Base-by-base conservation (phyloP, 139 green algal genomes). In the Picochlorum sp. region DNA sequence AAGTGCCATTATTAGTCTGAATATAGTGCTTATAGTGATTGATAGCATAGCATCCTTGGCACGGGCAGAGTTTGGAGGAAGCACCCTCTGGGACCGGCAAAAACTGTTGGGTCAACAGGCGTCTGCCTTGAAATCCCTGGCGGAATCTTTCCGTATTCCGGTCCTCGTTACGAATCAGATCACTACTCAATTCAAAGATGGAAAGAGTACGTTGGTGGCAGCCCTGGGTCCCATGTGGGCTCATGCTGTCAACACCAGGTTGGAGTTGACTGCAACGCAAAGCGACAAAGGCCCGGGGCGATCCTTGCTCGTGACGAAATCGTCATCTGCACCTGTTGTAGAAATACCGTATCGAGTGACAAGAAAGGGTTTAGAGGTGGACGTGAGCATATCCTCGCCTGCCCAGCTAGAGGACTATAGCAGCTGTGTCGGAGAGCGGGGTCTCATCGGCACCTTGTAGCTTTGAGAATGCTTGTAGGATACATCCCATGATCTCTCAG, bases 211-310 rank as follows among this genome's bases (percentile, higher is more conserved):
- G n/a, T 37, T 94, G 47, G 81, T 77, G 8, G 87, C 90, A 9
- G 90, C 90, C n/a, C 72, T 97, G 16, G 90, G 90, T 45, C 83
- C 86, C 45, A 86, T 92, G 61, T 97, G 90, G 90, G 86, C 90
- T 7, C 90, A 97, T 71, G 81, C 75, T 24, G 87, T 97, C 34
- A 97, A 97, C 71, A 87, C 87, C n/a, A 73, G 90, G 1, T 66
- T 97, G 15, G 74, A 90, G 20, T 67, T 96, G 49, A 79, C 90
- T 71, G 38, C 70, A 21, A 14, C 67, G 28, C 61, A 61, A 4
- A 70, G 62, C 57, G 34, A 41, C 34, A 55, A 77, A 57, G 55
- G 24, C 51, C 34, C 34, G 34, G 20, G 57, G 7, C 58, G 70
- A 9, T 62, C 64, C 11, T 9, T 77, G 49, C 21, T 23, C 4